These are phyloP conservation scores for Talaromyces sp. DNA, from an alignment of 2,329 filamentous ascomycete genomes.

Conservation along the genomic window DNA sequence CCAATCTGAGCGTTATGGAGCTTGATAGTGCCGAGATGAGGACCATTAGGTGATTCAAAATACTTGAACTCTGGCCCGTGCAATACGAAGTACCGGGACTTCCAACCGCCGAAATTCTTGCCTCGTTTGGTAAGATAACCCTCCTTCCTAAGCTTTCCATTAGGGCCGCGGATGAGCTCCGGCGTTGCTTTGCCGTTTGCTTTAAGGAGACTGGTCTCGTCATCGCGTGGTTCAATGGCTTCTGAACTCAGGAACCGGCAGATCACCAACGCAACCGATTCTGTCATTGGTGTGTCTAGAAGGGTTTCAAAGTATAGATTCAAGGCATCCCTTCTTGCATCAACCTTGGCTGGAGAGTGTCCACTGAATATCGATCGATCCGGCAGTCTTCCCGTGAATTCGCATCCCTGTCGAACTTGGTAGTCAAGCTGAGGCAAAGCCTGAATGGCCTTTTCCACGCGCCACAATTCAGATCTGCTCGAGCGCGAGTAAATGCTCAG, in stretches of 20 bases:
- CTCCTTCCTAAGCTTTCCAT: slow-evolving; percentile 67
- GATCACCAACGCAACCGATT: slow-evolving; percentile 68
- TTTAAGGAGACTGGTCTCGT: slow-evolving; percentile 48
- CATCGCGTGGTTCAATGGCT: slow-evolving; percentile 51
- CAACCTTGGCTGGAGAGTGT: slow-evolving; percentile 88
- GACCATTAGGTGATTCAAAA: slow-evolving; percentile 83
- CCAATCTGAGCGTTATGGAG: slow-evolving; percentile 87
- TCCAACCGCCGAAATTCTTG: slow-evolving; percentile 99
- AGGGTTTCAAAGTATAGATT: slow-evolving; percentile 82
- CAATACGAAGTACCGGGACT: slow-evolving; percentile 70
- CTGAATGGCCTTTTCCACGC: slow-evolving; percentile 83
- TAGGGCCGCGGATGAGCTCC: slow-evolving; percentile 46
- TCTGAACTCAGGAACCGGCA: slow-evolving; percentile 79
- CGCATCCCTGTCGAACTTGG: slow-evolving; percentile 67
- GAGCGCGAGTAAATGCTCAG: slow-evolving; percentile 77
- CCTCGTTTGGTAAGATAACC: slow-evolving; percentile 95
- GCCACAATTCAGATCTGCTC: slow-evolving; percentile 67
- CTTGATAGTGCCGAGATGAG: slow-evolving; percentile 90
- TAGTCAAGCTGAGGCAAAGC: slow-evolving; percentile 79
- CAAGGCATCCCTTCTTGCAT: slow-evolving; percentile 74
- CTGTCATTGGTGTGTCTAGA: slow-evolving; percentile 75
- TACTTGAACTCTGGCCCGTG: slow-evolving; percentile 75
- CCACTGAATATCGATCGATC: slow-evolving; percentile 84
- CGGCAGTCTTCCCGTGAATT: slow-evolving; percentile 70
- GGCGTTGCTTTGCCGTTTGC: slow-evolving; percentile 26